Evolutionary conservation across 352 stramenopile genomes (phyloP).

Genomic region (Peronospora destructor): DNA sequence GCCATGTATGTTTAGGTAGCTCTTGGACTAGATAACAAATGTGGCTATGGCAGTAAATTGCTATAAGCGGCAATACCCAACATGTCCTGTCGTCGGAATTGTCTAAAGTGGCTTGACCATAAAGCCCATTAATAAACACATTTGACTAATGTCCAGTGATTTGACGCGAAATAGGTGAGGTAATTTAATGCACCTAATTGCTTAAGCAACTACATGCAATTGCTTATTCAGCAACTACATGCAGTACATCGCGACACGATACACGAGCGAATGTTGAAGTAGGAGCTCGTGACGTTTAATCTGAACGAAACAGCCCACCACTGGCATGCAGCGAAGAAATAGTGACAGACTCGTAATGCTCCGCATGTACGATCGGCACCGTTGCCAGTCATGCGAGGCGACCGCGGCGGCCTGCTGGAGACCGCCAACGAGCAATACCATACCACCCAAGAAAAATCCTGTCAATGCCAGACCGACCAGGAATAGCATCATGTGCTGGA

Average conservation of each 20-base stretch:
- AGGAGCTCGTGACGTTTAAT: constrained; percentile 78
- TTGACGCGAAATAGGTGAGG: no score
- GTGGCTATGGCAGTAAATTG: no score
- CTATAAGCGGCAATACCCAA: no score
- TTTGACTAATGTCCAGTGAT: no score
- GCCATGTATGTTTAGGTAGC: background rate
- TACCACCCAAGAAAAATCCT: constrained; percentile 47
- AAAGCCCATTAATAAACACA: no score
- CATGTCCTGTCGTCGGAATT: no score
- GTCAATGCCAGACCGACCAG: constrained; percentile 35
- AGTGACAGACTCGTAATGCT: constrained; percentile 78
- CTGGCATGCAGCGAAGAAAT: constrained; percentile 60
- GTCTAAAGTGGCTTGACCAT: no score
- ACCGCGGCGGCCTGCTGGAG: constrained; percentile 42
- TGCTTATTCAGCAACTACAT: no score
- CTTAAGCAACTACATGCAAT: constrained; percentile 27
- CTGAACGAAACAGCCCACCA: constrained; percentile 49
- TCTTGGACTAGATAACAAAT: no score
- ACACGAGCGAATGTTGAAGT: constrained; percentile 67
- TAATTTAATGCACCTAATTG: no score
- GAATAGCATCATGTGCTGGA: constrained; percentile 59
- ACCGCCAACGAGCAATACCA: constrained; percentile 56
- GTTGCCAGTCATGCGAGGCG: constrained; percentile 58
- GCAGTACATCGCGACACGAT: constrained; percentile 65
- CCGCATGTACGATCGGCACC: constrained; percentile 62